Base-by-base conservation (phyloP, 352 stramenopile genomes). In the Globisporangium barbulae region DNA sequence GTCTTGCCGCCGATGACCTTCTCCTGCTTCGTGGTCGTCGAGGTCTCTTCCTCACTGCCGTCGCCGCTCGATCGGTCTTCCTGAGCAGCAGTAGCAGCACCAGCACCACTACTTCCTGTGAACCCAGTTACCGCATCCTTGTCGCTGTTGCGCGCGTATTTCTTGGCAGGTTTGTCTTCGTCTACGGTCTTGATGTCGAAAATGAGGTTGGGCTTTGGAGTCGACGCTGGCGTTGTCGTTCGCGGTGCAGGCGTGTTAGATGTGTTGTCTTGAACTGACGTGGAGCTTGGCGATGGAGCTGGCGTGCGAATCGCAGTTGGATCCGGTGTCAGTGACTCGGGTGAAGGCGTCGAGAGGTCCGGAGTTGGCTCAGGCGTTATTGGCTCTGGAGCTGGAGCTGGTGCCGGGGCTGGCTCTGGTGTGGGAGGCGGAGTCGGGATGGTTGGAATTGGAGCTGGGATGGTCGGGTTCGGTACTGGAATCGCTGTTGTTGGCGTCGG, bases 1-100 rank as follows among this genome's bases (percentile, higher is more conserved):
- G 74, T 75, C 12, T 71, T 73, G 12, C 80, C 78, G 37, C 80
- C 78, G 52, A 87, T 87, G 7, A 89, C 68, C 17, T 59, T 59
- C 19, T 50, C 44, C 31, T 55, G 37, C 19, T 33, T 52, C 15
- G 33, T 37, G 33, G 45, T 57, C 31, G 59, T 50, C 2, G 59
- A 35, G 1, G 58, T 56, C 4, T 62, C 53, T 0, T 25, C 19
- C 1, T 41, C 15, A 2, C 28, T 49, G 22, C 19, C 42, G 21
- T 52, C 52, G 2, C 25, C 7, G 7, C 39, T 21, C 31, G 17
- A 30, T 19, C 31, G 21, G 8, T 59, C 42, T 39, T 53, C 39
- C 19, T 54, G 19, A 13, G 47, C 44, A 31, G 41, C 37, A 17
- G 31, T n/a, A 17, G 53, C 53, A 19, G 53, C 13, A 44, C 19